Conservation (phyloP, 176 grass and related monocot genomes). For the Carex cristatella region DNA sequence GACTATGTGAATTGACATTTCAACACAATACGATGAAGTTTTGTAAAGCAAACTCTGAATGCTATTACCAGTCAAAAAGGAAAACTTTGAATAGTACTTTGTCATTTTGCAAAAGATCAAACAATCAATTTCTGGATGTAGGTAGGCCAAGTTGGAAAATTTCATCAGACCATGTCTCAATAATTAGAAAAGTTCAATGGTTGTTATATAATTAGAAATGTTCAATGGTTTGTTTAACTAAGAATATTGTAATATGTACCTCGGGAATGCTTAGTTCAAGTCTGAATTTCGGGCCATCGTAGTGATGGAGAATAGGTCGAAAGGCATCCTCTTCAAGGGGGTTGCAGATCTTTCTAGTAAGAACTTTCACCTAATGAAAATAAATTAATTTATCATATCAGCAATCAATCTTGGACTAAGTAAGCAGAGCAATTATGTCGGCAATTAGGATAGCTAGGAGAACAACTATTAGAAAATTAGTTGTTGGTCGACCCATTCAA, state of each 20-base stretch:
- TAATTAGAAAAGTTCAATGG: background rate
- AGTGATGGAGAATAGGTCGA: slow-evolving; percentile 96
- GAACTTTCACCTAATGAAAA: slow-evolving; percentile 57
- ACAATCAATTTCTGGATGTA: background rate
- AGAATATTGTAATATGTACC: slow-evolving; percentile 26
- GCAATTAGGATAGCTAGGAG: background rate
- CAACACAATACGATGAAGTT: too few relatives aligned
- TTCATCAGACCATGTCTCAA: background rate
- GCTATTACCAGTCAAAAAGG: background rate
- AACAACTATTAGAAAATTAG: slow-evolving; percentile 1
- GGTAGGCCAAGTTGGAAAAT: background rate
- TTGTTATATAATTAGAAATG: background rate
- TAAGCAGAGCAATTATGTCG: background rate
- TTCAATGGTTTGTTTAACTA: background rate
- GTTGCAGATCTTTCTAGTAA: slow-evolving; percentile 62
- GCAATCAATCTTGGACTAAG: slow-evolving; percentile 4
- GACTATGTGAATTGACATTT: too few relatives aligned
- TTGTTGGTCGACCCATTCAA: background rate
- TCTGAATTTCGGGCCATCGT: slow-evolving; percentile 96
- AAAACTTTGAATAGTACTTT: background rate
- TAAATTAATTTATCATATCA: slow-evolving; percentile 10
- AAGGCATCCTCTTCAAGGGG: slow-evolving; percentile 96
- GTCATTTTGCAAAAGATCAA: background rate
- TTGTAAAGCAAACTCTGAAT: background rate
- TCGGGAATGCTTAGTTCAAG: slow-evolving; percentile 80